phyloP scores from a whole-genome alignment of 1,284 basidiomycete genomes.

The Rhodotorula sp. region DNA sequence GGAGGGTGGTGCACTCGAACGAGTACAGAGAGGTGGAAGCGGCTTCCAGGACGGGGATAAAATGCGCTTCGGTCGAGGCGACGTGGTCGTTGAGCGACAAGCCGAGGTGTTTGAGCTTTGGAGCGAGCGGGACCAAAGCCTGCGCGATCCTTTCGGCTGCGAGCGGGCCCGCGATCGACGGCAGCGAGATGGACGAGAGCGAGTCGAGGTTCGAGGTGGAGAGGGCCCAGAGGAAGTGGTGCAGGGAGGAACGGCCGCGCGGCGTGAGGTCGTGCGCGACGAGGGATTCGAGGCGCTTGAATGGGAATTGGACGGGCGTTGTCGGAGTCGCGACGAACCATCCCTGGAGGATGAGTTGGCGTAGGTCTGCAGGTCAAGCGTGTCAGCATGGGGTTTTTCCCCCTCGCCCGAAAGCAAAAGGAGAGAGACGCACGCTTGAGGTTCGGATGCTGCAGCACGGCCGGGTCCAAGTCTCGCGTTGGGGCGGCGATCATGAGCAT shows the following conservation, averaged over 20 bases:
- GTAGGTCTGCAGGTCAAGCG: neutral
- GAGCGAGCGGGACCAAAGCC: conserved; percentile 16
- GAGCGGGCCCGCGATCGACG: neutral
- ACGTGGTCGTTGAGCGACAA: neutral
- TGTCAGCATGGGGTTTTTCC: neutral
- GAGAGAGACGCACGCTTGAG: neutral
- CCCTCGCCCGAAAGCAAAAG: neutral
- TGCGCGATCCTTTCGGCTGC: conserved; percentile 6
- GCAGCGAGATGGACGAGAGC: conserved; percentile 8
- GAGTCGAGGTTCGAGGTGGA: neutral
- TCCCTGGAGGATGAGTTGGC: conserved; percentile 10
- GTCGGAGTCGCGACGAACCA: neutral
- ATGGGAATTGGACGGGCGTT: neutral
- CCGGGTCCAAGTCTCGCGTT: conserved; percentile 4
- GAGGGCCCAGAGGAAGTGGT: neutral
- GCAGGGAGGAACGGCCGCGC: neutral
- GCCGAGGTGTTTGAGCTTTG: conserved; percentile 12
- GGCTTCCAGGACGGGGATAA: conserved; percentile 3
- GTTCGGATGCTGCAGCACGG: neutral
- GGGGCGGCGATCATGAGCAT: conserved; percentile 6
- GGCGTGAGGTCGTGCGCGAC: conserved; percentile 18
- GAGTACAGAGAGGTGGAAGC: conserved; percentile 3
- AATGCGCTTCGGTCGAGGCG: neutral
- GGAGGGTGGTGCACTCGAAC: conserved; percentile 26
- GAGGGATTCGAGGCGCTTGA: conserved; percentile 14